Conservation (phyloP, 73 alveolate genomes). For the Symbiodinium natans region DNA sequence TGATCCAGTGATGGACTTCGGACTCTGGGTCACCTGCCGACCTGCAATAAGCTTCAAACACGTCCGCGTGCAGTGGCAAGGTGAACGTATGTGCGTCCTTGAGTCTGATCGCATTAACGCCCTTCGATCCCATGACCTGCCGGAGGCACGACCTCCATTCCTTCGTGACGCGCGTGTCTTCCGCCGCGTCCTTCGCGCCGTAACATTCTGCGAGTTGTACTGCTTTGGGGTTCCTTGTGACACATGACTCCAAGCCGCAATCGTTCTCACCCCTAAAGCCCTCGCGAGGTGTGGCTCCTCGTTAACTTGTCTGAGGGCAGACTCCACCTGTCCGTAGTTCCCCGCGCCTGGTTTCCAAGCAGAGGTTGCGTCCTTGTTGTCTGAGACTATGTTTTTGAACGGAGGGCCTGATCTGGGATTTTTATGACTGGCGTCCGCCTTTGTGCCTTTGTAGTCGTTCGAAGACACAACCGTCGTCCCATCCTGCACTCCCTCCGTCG, state of each 20-base stretch:
- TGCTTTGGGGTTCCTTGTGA: not conserved
- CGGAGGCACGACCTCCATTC: not conserved
- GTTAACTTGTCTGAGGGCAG: not conserved
- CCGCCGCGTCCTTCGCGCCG: slow-evolving; percentile 11
- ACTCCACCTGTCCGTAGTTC: not conserved
- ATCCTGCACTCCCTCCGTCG: not conserved
- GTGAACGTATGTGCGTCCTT: not conserved
- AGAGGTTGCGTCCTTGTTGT: not conserved
- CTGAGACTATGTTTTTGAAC: not conserved
- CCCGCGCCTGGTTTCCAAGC: not conserved
- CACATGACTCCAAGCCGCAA: slow-evolving; percentile 1
- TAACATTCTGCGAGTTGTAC: not conserved
- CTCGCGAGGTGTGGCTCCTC: not conserved
- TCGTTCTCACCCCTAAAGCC: too few species aligned
- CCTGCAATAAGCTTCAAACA: not conserved
- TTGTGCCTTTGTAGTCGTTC: not conserved
- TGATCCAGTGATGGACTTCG: not conserved
- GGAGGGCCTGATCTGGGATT: not conserved
- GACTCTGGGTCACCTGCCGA: not conserved
- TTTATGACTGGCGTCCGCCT: not conserved
- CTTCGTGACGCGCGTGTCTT: too few species aligned
- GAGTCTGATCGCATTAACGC: not conserved
- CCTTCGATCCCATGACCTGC: not conserved
- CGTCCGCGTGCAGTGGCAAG: not conserved
- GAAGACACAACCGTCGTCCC: not conserved